Conservation (phyloP, 2,329 filamentous ascomycete species). For the Chaetothyriales sp. region DNA sequence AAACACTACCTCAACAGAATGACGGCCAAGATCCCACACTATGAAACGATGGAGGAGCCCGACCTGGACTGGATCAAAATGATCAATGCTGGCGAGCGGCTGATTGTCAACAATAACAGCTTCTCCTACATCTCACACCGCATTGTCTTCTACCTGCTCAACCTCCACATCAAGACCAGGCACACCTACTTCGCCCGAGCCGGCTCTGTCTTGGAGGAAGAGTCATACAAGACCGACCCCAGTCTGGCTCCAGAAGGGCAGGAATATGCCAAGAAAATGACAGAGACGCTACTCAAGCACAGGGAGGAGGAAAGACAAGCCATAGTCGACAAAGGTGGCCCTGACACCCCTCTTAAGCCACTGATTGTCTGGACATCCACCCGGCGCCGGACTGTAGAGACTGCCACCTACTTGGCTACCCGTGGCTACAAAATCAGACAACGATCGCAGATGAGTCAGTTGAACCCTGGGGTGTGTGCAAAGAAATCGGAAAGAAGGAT, state of each 20-base stretch:
- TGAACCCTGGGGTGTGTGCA: conserved; percentile 93
- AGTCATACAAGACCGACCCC: conserved; percentile 83
- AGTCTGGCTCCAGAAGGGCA: conserved; percentile 65
- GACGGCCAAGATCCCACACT: conserved; percentile 80
- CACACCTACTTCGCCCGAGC: conserved; percentile 31
- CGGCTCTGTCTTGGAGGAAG: conserved; percentile 72
- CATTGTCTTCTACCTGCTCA: conserved; percentile 96
- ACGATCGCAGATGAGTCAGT: conserved; percentile 88
- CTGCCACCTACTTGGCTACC: conserved; percentile 62
- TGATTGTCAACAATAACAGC: conserved; percentile 91
- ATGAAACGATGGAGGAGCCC: conserved; percentile 87
- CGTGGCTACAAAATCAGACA: conserved; percentile 76
- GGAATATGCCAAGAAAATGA: conserved; percentile 73
- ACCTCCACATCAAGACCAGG: conserved; percentile 79
- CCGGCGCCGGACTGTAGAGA: conserved; percentile 76
- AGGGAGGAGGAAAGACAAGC: conserved; percentile 65
- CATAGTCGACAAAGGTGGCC: conserved; percentile 52
- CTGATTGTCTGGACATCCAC: conserved; percentile 93
- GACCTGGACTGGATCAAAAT: conserved; percentile 98
- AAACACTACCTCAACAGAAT: conserved; percentile 83
- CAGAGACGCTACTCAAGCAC: conserved; percentile 65
- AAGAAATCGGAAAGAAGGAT: conserved; percentile 77
- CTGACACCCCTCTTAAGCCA: conserved; percentile 55
- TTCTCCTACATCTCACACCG: conserved; percentile 94
- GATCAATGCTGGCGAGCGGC: conserved; percentile 89